A percentile compares a stretch with the other conserved stretches of the same genome.
Conservation (phyloP, 2,329 filamentous ascomycete genomes). For the Cladosporium sp. region DNA sequence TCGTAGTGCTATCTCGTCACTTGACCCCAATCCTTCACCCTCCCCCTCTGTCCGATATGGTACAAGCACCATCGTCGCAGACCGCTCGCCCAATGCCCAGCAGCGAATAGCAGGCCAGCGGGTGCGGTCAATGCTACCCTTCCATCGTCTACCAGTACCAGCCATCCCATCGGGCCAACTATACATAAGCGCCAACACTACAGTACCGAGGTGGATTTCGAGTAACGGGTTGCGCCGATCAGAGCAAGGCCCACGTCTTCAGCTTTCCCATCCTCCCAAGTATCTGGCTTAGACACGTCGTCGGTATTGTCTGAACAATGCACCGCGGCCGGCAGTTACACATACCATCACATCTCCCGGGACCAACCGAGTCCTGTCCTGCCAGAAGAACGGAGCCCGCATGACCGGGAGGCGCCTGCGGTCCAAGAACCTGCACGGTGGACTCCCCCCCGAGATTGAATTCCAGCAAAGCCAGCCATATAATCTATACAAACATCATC, state of each 20-base stretch:
- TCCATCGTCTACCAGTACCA: constrained; percentile 1
- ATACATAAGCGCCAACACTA: not conserved
- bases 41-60: constrained; percentile 1
- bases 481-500: not conserved
- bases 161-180: not conserved
- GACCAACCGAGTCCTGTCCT: no score
- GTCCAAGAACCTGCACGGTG: no score
- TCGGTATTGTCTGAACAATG: constrained; percentile 7
- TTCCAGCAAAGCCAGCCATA: not conserved
- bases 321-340: constrained; percentile 7
- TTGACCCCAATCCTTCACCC: constrained; percentile 1
- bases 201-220: not conserved
- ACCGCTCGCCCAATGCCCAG: not conserved
- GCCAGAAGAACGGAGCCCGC: not conserved
- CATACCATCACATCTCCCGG: not conserved
- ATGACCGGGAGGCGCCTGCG: no score
- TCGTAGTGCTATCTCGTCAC: constrained; percentile 3
- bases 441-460: not conserved
- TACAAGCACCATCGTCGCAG: not conserved
- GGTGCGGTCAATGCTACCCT: constrained; percentile 5
- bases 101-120: constrained; percentile 10
- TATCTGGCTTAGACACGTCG: not conserved
- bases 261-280: not conserved
- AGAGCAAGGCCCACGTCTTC: not conserved
- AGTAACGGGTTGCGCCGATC: not conserved